Percentiles rank a stretch among this genome's conserved stretches.
phyloP scores from a whole-genome alignment of 208 protist species.

The Leishmania mexicana region DNA sequence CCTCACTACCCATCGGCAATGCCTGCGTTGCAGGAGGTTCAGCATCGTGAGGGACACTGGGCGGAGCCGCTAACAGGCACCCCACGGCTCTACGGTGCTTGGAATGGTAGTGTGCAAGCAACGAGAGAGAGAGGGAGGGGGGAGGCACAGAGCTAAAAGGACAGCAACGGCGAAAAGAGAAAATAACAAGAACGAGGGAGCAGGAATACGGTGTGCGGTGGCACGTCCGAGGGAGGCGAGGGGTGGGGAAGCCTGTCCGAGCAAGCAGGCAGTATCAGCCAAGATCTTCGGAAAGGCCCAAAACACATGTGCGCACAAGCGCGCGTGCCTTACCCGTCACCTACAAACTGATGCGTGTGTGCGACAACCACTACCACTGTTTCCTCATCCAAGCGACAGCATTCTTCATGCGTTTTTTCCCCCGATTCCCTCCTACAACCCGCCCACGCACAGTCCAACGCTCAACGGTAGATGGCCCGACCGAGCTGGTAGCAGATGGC shows the following conservation, averaged over 20 bases:
- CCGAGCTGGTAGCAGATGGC: slow-evolving; percentile 45
- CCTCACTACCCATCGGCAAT: not conserved
- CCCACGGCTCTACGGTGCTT: not conserved
- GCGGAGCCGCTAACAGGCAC: not conserved
- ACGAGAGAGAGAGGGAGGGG: slow-evolving; percentile 2
- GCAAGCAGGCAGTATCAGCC: not conserved
- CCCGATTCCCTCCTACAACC: not conserved
- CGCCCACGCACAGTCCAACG: not conserved
- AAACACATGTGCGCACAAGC: not conserved
- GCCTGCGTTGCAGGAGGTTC: not conserved
- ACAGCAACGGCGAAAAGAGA: not conserved
- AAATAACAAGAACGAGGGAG: not conserved
- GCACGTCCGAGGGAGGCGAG: not conserved
- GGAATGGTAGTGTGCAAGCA: not conserved
- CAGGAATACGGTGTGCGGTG: no score
- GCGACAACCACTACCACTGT: not conserved
- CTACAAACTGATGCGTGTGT: not conserved
- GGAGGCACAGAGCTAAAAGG: slow-evolving; percentile 2
- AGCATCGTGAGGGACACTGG: not conserved
- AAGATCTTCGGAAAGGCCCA: not conserved
- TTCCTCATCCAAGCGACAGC: not conserved
- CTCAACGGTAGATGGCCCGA: slow-evolving; percentile 34
- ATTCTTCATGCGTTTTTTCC: not conserved
- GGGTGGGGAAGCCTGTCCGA: not conserved
- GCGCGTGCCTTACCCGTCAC: not conserved